phyloP scores from a whole-genome alignment of 2,329 filamentous ascomycete genomes.

The Cladophialophora yegresii region DNA sequence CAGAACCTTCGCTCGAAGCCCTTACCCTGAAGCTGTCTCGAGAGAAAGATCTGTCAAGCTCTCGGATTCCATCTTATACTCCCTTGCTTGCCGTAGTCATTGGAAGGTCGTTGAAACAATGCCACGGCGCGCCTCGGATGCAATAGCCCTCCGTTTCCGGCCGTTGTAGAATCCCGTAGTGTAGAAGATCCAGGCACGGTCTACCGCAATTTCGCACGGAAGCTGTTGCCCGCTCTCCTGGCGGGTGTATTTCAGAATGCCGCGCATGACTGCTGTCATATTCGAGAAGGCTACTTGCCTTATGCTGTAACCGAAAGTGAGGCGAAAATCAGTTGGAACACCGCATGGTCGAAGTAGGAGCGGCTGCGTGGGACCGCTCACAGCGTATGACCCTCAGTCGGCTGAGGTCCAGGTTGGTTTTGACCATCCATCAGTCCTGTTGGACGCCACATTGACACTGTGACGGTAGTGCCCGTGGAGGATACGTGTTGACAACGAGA shows the following conservation, averaged over 20 bases:
- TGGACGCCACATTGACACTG: background rate
- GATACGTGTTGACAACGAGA: background rate
- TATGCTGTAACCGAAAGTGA: background rate
- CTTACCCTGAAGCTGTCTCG: slow-evolving; percentile 2
- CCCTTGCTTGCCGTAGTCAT: background rate
- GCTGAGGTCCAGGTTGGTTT: background rate
- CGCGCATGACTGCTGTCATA: slow-evolving; percentile 15
- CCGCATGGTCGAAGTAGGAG: slow-evolving; percentile 1
- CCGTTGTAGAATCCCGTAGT: slow-evolving; percentile 1
- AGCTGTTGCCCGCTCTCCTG: slow-evolving; percentile 21
- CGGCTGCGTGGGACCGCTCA: slow-evolving; percentile 8
- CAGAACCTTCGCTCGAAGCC: background rate
- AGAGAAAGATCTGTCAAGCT: background rate
- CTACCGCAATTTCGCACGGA: slow-evolving; percentile 24
- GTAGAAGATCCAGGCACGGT: background rate
- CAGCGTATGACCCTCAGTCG: background rate
- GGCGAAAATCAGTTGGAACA: background rate
- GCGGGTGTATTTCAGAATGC: slow-evolving; percentile 27
- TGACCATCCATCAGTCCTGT: background rate
- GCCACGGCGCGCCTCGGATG: slow-evolving; percentile 1
- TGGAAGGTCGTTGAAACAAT: background rate
- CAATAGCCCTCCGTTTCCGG: background rate
- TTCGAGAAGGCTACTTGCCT: slow-evolving; percentile 16
- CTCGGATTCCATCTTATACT: slow-evolving; percentile 3
- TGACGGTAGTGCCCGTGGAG: background rate